Evolutionary conservation across 306 rosid species (phyloP), one percentile per base, ranked within the genome.

Genomic region (Rubus parviflorus): DNA sequence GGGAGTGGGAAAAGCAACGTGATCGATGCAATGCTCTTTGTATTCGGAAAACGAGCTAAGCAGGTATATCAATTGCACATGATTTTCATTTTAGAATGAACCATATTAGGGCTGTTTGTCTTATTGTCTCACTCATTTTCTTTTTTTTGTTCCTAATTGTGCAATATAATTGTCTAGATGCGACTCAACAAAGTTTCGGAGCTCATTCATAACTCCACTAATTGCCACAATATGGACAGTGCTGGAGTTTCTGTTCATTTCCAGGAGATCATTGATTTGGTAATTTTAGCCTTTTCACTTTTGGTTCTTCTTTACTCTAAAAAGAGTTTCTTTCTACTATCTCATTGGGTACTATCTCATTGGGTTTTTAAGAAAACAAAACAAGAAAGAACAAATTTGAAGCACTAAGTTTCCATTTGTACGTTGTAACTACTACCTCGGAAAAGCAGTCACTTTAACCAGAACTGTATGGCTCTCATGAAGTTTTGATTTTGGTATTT

Each of bases 1-100:
- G 99, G 99, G 52, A 92, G 99, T 62, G 97, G 99, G 41, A 95
- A 95, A 77, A 95, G 99, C 86, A 95, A 95, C 11, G 99, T 95
- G 47, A 95, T 95, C 5, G 98, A 94, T 40, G 98, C 97, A 5
- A 94, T 94, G 98, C 78, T 94, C 51, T 94, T 94, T 67, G 98
- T 94, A 19, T 94, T 94, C 17, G 98, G 98, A 56, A 94, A 94
- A 83, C 84, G 98, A 81, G 98, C 97, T 12, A 94, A 94, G 87
- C 98, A 94, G 93, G 98, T 94, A n/a, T 7, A n/a, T 42, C 3
- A 30, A 30, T 30, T 30, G 2, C 35, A 30, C 35, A 30, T 30
- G 2, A 30, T 30, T 30, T 30, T 30, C 35, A 30, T 30, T 30
- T 30, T 30, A n/a, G n/a, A n/a, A n/a, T n/a, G n/a, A n/a, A n/a